A percentile compares a stretch with the other conserved stretches of the same genome.
Conservation (phyloP, 2,329 filamentous ascomycete genomes). For the Trichoderma koningii region DNA sequence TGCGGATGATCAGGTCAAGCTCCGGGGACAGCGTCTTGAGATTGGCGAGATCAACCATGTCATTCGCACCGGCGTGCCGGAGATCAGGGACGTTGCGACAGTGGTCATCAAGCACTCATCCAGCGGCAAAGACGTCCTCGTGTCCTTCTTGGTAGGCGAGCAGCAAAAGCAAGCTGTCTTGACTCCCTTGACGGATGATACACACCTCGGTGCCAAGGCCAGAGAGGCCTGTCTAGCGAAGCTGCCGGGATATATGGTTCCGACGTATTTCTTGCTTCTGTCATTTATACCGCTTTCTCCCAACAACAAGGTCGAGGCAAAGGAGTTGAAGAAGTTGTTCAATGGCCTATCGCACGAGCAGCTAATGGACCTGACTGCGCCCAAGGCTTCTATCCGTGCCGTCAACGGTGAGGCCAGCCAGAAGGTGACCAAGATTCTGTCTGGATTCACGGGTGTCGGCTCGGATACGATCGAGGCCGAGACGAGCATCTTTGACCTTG, state of each 20-base stretch:
- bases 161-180: slow-evolving; percentile 28
- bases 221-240: slow-evolving; percentile 66
- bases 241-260: slow-evolving; percentile 87
- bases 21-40: slow-evolving; percentile 85
- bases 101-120: slow-evolving; percentile 70
- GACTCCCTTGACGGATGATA: slow-evolving; percentile 36
- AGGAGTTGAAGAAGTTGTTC: slow-evolving; percentile 68
- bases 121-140: slow-evolving; percentile 78
- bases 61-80: slow-evolving; percentile 62
- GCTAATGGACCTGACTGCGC: slow-evolving; percentile 58
- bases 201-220: slow-evolving; percentile 49
- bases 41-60: slow-evolving; percentile 88
- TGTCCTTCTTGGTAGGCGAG: slow-evolving; percentile 65
- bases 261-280: slow-evolving; percentile 76
- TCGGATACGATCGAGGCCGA: slow-evolving; percentile 49
- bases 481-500: slow-evolving; percentile 80
- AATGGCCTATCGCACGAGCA: slow-evolving; percentile 59
- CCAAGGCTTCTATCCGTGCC: slow-evolving; percentile 26
- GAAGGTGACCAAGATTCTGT: slow-evolving; percentile 56
- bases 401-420: slow-evolving; percentile 43
- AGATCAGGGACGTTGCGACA: slow-evolving; percentile 71
- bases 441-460: slow-evolving; percentile 52
- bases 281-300: slow-evolving; percentile 74
- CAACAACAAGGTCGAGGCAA: slow-evolving; percentile 87
- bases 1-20: slow-evolving; percentile 88